Percentiles rank a stretch among this genome's conserved stretches.
Conservation (phyloP, 1,284 basidiomycete genomes). For the Boletus mariae region DNA sequence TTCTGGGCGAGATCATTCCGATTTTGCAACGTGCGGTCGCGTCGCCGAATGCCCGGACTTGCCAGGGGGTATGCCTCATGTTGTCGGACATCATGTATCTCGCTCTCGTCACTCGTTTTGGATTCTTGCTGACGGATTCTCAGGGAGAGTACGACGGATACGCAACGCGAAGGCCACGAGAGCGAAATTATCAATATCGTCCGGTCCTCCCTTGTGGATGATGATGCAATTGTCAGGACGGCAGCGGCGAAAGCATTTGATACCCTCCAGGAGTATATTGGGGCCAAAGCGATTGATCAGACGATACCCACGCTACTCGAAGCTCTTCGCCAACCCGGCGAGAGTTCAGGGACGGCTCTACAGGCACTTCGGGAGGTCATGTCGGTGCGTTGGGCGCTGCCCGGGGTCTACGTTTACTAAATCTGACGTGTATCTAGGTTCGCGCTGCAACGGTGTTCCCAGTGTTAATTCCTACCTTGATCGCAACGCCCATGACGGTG, state of each 20-base stretch:
- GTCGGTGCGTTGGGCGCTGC: constrained; percentile 57
- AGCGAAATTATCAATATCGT: constrained; percentile 87
- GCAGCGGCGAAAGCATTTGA: constrained; percentile 96
- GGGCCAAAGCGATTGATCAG: constrained; percentile 90
- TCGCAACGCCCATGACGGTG: constrained; percentile 84
- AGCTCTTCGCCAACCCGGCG: constrained; percentile 87
- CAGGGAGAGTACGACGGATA: constrained; percentile 82
- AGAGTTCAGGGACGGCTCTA: constrained; percentile 91
- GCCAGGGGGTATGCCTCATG: constrained; percentile 87
- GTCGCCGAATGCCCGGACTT: constrained; percentile 70
- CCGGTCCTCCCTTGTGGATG: constrained; percentile 84
- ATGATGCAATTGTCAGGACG: constrained; percentile 80
- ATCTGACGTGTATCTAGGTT: constrained; percentile 47
- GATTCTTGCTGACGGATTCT: constrained; percentile 2
- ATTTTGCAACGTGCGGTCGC: constrained; percentile 68
- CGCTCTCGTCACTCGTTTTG: not conserved
- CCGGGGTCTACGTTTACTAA: not conserved
- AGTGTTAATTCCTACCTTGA: constrained; percentile 93
- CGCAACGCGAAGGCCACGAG: constrained; percentile 88
- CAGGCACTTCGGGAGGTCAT: constrained; percentile 93
- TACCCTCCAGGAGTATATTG: constrained; percentile 85
- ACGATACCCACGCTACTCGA: constrained; percentile 95
- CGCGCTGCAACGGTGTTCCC: constrained; percentile 95
- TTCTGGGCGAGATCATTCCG: constrained; percentile 81
- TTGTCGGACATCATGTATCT: constrained; percentile 83